These are phyloP conservation scores for Lentinula edodes DNA, from an alignment of 768 basidiomycete genomes.

Conservation along the genomic window DNA sequence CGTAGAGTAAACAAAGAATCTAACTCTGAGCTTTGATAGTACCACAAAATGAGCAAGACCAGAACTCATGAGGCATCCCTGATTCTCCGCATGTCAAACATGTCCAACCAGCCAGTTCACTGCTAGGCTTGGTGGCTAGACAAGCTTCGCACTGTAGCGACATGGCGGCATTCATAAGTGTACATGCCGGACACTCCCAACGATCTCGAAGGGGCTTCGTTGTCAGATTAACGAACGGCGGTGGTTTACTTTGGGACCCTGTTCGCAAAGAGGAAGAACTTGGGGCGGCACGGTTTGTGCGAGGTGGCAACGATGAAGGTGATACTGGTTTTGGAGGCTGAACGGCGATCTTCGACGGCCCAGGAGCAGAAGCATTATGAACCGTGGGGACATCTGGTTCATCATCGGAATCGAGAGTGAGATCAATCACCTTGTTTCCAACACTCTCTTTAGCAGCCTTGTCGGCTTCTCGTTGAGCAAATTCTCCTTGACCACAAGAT, in stretches of 20 bases:
- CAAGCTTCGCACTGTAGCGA: constrained; percentile 62
- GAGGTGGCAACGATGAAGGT: background rate
- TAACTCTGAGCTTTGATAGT: constrained; percentile 43
- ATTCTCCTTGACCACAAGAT: constrained; percentile 59
- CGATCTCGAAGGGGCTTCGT: constrained; percentile 9
- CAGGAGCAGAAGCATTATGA: constrained; percentile 8
- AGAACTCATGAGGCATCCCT: constrained; percentile 58
- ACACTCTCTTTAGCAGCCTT: constrained; percentile 66
- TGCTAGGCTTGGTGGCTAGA: constrained; percentile 30
- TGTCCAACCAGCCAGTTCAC: constrained; percentile 45
- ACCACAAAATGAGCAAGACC: constrained; percentile 75
- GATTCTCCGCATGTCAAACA: constrained; percentile 61
- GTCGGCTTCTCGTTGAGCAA: constrained; percentile 54
- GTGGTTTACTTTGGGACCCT: background rate
- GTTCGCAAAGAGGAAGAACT: background rate
- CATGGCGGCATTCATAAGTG: constrained; percentile 51
- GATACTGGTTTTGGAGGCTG: background rate
- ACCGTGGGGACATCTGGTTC: constrained; percentile 26
- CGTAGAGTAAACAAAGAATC: background rate
- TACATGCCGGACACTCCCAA: constrained; percentile 60
- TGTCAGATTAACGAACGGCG: background rate
- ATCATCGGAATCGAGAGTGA: constrained; percentile 37
- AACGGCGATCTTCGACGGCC: constrained; percentile 17
- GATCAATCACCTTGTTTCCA: constrained; percentile 53
- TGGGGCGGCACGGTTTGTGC: background rate